phyloP scores from a whole-genome alignment of 2,329 filamentous ascomycete genomes.

The Trichoderma cornu-damae region DNA sequence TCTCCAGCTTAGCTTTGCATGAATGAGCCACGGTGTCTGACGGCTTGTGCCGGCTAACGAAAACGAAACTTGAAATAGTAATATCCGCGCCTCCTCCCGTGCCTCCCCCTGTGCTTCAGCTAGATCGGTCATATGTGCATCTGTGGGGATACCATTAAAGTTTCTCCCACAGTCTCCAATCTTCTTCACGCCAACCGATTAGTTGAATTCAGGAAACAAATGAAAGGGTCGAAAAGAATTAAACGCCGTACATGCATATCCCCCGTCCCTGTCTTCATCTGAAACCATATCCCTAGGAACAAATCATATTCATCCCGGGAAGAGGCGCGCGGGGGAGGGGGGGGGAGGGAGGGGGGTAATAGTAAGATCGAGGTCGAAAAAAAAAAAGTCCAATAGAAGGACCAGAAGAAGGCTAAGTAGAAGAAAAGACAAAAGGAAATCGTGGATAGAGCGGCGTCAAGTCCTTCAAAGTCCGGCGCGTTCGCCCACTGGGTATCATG shows the following conservation, averaged over 20 bases:
- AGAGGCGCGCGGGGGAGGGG: too few species aligned
- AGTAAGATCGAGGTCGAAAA: neutral
- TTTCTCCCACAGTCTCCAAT: neutral
- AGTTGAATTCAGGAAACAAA: slow-evolving; percentile 21
- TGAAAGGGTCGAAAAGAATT: slow-evolving; percentile 14
- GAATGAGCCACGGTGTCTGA: neutral
- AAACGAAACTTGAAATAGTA: neutral
- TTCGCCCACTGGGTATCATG: slow-evolving; percentile 41
- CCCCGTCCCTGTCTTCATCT: slow-evolving; percentile 21
- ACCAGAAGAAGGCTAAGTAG: neutral
- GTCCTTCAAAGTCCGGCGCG: slow-evolving; percentile 29
- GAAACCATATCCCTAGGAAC: slow-evolving; percentile 17
- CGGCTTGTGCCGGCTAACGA: neutral
- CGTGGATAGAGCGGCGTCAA: slow-evolving; percentile 38
- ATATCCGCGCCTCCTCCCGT: neutral
- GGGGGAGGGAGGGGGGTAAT: too few species aligned
- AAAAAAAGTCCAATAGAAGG: neutral
- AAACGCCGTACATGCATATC: slow-evolving; percentile 32
- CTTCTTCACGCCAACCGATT: neutral
- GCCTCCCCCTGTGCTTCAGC: neutral
- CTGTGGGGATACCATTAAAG: neutral
- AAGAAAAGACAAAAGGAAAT: slow-evolving; percentile 23
- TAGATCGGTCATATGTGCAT: slow-evolving; percentile 1
- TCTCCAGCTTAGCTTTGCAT: neutral
- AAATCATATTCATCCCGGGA: slow-evolving; percentile 17